Evolutionary conservation across 2,329 filamentous ascomycete genomes (phyloP), one percentile per base, ranked within the genome.

Genomic region (Fusarium euwallaceae): DNA sequence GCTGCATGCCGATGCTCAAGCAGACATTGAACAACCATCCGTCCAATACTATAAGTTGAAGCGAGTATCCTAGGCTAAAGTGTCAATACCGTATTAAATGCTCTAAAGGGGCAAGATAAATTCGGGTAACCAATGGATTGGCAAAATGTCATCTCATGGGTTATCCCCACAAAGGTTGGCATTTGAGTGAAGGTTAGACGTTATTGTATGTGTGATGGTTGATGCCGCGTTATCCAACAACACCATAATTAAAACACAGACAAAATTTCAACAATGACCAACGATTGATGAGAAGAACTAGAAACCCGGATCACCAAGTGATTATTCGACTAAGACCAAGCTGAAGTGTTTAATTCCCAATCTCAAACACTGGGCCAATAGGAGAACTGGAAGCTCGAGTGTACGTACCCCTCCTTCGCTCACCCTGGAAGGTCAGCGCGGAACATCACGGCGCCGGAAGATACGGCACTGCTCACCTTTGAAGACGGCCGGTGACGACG

Each of bases 391-490:
- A 61, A 66, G 24, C 41, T 53, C 27, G 24, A 14, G n/a, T 51
- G 39, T 59, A 39, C 60, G 48, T 37, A 60, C 71, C 63, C 43
- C 34, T 71, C 37, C 17, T 24, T 27, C n/a, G 17, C 27, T 55
- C 48, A 32, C n/a, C 60, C 36, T 59, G 56, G 56, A 58, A 68
- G 51, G 67, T 66, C 70, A 76, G 73, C 64, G 59, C 73, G 73
- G 73, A 75, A 76, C 48, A 76, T 75, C 67, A 43, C 73, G 62
- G 73, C 55, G 66, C 73, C 73, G 73, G 73, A 74, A 64, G 61
- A 56, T 66, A 71, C 73, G 73, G 73, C 61, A 74, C 62, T 32
- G 20, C 51, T 53, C 48, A 22, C 32, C 59, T 53, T 24, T 29
- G 34, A 56, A 37, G 68, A 56, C 34, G 24, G 53, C 37, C 20